These are phyloP conservation scores for Metschnikowia lochheadii DNA, from an alignment of 805 yeast species.

Conservation along the genomic window DNA sequence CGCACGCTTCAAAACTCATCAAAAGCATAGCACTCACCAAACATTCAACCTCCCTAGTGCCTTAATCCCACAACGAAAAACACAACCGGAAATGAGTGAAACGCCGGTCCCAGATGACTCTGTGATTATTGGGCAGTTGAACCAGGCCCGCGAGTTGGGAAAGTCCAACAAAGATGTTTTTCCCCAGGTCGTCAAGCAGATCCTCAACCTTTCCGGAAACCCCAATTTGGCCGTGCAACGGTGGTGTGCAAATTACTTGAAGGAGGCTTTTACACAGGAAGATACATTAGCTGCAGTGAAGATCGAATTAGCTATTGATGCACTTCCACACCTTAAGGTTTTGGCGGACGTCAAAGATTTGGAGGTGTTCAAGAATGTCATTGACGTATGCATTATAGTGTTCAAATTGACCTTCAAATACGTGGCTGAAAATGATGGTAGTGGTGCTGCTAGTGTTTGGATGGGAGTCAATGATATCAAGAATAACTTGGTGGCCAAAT, in stretches of 20 bases:
- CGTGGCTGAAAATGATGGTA: conserved; percentile 46
- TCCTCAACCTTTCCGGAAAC: conserved; percentile 34
- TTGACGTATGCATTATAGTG: conserved; percentile 37
- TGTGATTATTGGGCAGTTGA: conserved; percentile 26
- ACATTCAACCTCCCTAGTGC: neutral
- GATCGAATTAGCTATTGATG: conserved; percentile 39
- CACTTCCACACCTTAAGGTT: conserved; percentile 29
- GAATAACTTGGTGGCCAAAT: conserved; percentile 52
- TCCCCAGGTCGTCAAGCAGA: conserved; percentile 42
- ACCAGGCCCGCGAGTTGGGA: conserved; percentile 38
- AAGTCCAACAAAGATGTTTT: conserved; percentile 27
- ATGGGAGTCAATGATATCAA: conserved; percentile 51
- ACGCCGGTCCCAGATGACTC: conserved; percentile 9
- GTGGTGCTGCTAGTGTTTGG: conserved; percentile 46
- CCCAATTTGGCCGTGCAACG: conserved; percentile 31
- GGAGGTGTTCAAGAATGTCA: conserved; percentile 26
- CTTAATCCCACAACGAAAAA: neutral
- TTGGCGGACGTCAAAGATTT: conserved; percentile 29
- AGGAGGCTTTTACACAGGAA: conserved; percentile 32
- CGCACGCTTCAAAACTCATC: conserved; percentile 2
- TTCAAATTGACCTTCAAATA: conserved; percentile 44
- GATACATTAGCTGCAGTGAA: conserved; percentile 27
- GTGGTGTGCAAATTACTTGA: conserved; percentile 41
- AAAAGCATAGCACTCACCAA: neutral
- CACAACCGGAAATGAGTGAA: neutral